Conservation (phyloP, 176 grass and related monocot species). For the Musa itinerans region DNA sequence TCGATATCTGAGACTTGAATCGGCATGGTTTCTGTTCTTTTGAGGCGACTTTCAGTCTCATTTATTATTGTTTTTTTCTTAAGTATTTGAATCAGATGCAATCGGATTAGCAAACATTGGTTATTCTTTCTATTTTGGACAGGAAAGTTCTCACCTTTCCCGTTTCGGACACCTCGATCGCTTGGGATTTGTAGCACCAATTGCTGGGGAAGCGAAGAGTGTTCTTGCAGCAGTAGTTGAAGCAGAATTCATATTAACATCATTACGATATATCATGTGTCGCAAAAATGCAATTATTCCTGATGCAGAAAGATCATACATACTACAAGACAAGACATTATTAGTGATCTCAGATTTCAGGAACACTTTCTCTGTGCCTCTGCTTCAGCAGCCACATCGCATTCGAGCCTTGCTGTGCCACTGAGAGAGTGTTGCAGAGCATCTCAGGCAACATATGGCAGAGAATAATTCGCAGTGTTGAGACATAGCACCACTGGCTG, state of each 20-base stretch:
- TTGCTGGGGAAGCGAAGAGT: neutral
- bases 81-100: no score
- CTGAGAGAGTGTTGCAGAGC: neutral
- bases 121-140: no score
- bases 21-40: no score
- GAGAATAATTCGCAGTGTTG: neutral
- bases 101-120: no score
- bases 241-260: neutral
- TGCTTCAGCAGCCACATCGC: neutral
- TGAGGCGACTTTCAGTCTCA: no score
- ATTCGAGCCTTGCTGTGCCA: neutral
- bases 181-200: no score
- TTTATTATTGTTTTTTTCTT: no score
- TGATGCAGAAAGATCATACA: neutral
- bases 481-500: neutral
- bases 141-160: no score
- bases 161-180: no score
- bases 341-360: neutral
- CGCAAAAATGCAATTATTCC: slow-evolving; percentile 1
- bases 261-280: neutral
- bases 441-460: neutral
- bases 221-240: neutral
- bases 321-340: neutral
- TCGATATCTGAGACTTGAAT: no score
- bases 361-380: neutral